Conservation (phyloP, 305 asterid species). For the Rubia tinctorum region DNA sequence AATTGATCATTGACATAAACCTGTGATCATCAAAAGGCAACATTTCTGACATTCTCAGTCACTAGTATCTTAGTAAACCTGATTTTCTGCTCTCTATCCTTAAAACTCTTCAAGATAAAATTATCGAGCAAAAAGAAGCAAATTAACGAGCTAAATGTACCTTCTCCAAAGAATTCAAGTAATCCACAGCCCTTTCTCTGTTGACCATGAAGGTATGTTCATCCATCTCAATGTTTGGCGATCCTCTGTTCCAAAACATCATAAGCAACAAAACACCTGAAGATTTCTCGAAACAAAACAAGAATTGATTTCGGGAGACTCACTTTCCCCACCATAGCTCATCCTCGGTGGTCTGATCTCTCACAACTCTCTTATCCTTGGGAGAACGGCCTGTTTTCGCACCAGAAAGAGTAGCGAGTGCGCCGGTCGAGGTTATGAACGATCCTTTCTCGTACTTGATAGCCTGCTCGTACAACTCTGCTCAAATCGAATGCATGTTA, state of each 20-base stretch:
- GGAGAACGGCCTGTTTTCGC: slow-evolving; percentile 98
- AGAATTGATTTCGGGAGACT: slow-evolving; percentile 21
- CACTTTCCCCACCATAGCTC: slow-evolving; percentile 99
- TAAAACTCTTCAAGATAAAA: too few relatives aligned
- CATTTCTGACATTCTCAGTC: background rate
- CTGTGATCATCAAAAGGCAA: slow-evolving; percentile 27
- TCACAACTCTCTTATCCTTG: slow-evolving; percentile 83
- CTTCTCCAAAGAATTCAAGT: slow-evolving; percentile 89
- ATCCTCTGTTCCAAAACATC: slow-evolving; percentile 47
- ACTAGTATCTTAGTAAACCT: background rate
- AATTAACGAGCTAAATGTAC: slow-evolving; percentile 25
- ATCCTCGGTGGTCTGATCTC: slow-evolving; percentile 69
- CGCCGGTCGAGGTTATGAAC: slow-evolving; percentile 75
- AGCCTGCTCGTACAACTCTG: slow-evolving; percentile 93
- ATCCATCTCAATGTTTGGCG: slow-evolving; percentile 96
- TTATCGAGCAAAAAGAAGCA: too few relatives aligned
- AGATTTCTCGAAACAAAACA: background rate
- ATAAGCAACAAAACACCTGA: background rate
- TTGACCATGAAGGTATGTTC: slow-evolving; percentile 92
- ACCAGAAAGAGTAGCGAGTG: slow-evolving; percentile 85
- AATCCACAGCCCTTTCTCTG: slow-evolving; percentile 97
- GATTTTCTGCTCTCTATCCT: too few relatives aligned
- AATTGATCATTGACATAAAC: slow-evolving; percentile 92
- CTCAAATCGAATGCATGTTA: background rate
- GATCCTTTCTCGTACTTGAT: slow-evolving; percentile 84